Percentiles rank a stretch among this genome's conserved stretches.
These are phyloP conservation scores for Vinca minor DNA, from an alignment of 257 asterid species.

Conservation along the genomic window DNA sequence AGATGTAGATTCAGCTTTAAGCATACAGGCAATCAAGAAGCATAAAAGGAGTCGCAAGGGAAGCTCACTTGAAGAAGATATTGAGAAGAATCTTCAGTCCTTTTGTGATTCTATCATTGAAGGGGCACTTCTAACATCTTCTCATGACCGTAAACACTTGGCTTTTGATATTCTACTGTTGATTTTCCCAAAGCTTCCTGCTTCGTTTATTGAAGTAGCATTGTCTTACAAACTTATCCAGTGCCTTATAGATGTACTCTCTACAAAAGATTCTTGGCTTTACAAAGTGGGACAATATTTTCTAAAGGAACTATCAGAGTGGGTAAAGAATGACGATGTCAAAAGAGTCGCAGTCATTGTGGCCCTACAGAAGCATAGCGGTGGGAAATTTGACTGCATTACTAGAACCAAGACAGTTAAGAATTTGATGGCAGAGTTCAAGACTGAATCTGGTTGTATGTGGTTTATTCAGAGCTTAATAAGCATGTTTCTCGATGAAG, in stretches of 20 bases:
- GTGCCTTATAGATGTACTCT: slow-evolving; percentile 78
- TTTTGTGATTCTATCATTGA: slow-evolving; percentile 73
- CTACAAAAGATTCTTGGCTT: slow-evolving; percentile 83
- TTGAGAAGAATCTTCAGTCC: slow-evolving; percentile 47
- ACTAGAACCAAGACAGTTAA: slow-evolving; percentile 77
- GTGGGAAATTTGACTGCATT: slow-evolving; percentile 72
- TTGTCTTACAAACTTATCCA: slow-evolving; percentile 76
- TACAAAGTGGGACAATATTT: slow-evolving; percentile 73
- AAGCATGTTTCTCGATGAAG: slow-evolving; percentile 76
- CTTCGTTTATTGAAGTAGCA: slow-evolving; percentile 41
- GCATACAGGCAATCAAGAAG: slow-evolving; percentile 48
- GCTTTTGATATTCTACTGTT: slow-evolving; percentile 69
- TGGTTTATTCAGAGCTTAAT: slow-evolving; percentile 59
- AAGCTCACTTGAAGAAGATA: slow-evolving; percentile 62
- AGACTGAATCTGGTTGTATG: slow-evolving; percentile 70
- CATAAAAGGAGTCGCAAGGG: slow-evolving; percentile 63
- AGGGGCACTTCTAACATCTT: slow-evolving; percentile 73
- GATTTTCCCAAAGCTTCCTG: slow-evolving; percentile 68
- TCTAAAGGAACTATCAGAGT: slow-evolving; percentile 65
- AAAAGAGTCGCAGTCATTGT: slow-evolving; percentile 75
- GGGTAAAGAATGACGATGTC: slow-evolving; percentile 62
- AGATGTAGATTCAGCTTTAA: slow-evolving; percentile 46
- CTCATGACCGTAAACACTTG: slow-evolving; percentile 89
- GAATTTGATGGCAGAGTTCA: slow-evolving; percentile 65
- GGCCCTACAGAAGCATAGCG: slow-evolving; percentile 87